A percentile compares a stretch with the other conserved stretches of the same genome.
Evolutionary conservation across 129 eudicot genomes (phyloP).

Genomic region (Helianthus tuberosus): DNA sequence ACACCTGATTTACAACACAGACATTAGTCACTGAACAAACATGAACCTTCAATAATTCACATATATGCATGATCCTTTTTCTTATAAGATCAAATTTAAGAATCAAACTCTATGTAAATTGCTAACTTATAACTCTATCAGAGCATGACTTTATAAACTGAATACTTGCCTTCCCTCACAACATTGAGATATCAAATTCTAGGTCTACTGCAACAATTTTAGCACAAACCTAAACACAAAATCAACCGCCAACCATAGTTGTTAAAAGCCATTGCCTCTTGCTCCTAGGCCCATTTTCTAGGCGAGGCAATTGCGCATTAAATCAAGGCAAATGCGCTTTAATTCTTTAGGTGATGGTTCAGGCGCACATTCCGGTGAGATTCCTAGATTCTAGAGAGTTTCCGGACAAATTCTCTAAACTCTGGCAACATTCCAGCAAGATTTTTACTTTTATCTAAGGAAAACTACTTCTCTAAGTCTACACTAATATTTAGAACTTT

Average conservation of each 20-base stretch:
- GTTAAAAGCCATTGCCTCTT: too few relatives aligned
- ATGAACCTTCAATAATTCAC: conserved; percentile 9
- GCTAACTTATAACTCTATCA: background rate
- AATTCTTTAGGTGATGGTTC: too few relatives aligned
- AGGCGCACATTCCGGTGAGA: too few relatives aligned
- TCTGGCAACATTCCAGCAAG: too few relatives aligned
- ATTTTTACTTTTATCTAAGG: too few relatives aligned
- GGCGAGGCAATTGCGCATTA: too few relatives aligned
- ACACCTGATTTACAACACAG: background rate
- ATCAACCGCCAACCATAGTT: conserved; percentile 1
- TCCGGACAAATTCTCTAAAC: too few relatives aligned
- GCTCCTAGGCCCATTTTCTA: too few relatives aligned
- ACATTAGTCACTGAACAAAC: background rate
- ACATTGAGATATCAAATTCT: conserved; percentile 24
- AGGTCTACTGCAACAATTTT: conserved; percentile 24
- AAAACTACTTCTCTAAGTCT: too few relatives aligned
- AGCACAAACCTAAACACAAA: conserved; percentile 18
- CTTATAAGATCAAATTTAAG: background rate
- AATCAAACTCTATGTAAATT: background rate
- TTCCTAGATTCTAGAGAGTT: too few relatives aligned
- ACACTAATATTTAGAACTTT: too few relatives aligned
- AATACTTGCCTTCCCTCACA: background rate
- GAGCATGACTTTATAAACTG: background rate
- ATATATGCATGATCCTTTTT: conserved; percentile 7
- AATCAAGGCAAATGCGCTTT: too few relatives aligned